Base-by-base conservation (phyloP, 345 rosid genomes). In the Erodium maritimum region DNA sequence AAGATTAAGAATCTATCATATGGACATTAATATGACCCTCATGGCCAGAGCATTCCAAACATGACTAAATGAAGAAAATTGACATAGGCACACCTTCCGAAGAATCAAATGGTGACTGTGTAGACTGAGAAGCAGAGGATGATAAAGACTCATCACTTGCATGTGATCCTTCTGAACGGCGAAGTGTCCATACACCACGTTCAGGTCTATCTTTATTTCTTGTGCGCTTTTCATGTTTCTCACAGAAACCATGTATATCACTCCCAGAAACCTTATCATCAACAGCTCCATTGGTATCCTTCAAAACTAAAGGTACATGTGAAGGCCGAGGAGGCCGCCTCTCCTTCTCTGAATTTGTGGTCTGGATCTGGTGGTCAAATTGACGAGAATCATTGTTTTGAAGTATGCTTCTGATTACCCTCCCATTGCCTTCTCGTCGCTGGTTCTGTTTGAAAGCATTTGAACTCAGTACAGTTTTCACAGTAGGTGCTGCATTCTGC, bases 131-230 rank as follows among this genome's bases (percentile, higher is more conserved):
- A 33, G 71, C 61, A 53, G 64, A 72, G 21, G 65, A 76, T 33
- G 72, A 72, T 54, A 79, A 61, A 21, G 79, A 67, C 66, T 80
- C 84, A 54, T 81, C 87, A 75, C 79, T 79, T 33, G 76, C 82
- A 79, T 56, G 75, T 21, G 80, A 70, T 63, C 83, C 87, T 65
- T 81, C 82, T 18, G 79, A 77, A 65, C 72, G 78, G 25, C 72
- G 80, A 67, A 84, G 79, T 45, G 86, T 62, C 84, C 87, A 71
- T 5, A 73, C 79, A 63, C 75, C 71, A 48, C 78, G 86, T 60
- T 84, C 90, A 56, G 82, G 79, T 51, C 81, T 74, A 63, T 84
- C 90, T 75, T 73, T 81, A 59, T 77, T 75, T 73, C 84, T 73
- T 25, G 70, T 29, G 52, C 75, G 79, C 52, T 67, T 77, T 75